A percentile compares a stretch with the other conserved stretches of the same genome.
These are phyloP conservation scores for Pneumocystis carinii DNA, from an alignment of 1,139 yeast genomes.

Conservation along the genomic window DNA sequence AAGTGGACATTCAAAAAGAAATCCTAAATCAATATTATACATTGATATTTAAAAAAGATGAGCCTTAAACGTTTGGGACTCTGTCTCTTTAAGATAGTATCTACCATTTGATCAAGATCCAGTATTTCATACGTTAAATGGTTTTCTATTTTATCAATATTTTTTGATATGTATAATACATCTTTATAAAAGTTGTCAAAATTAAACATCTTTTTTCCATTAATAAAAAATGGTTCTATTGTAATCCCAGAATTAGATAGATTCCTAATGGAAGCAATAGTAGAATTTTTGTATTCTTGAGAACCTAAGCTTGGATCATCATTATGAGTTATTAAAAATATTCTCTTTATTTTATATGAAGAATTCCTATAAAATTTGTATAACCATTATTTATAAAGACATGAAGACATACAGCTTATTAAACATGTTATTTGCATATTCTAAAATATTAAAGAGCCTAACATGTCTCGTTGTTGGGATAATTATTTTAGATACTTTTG, in stretches of 20 bases:
- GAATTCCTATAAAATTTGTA: background rate
- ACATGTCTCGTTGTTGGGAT: background rate
- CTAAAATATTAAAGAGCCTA: background rate
- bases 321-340: conserved; percentile 47
- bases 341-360: conserved; percentile 18
- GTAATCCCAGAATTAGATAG: conserved; percentile 37
- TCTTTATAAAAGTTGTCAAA: conserved; percentile 26
- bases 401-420: background rate
- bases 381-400: background rate
- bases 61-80: conserved; percentile 20
- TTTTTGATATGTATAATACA: conserved; percentile 10
- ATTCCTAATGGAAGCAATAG: conserved; percentile 50
- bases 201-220: conserved; percentile 28
- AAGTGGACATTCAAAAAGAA: conserved; percentile 47
- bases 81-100: conserved; percentile 3
- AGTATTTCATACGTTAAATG: conserved; percentile 19
- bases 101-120: background rate
- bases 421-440: background rate
- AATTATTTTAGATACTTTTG: background rate
- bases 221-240: conserved; percentile 52
- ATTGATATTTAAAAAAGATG: conserved; percentile 36
- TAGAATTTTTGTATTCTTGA: conserved; percentile 25
- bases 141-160: conserved; percentile 16
- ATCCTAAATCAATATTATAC: conserved; percentile 49
- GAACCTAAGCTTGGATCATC: conserved; percentile 35